Percentiles rank a stretch among this genome's conserved stretches.
Conservation (phyloP, 1,284 basidiomycete species). For the Singerocomus inundabilis region DNA sequence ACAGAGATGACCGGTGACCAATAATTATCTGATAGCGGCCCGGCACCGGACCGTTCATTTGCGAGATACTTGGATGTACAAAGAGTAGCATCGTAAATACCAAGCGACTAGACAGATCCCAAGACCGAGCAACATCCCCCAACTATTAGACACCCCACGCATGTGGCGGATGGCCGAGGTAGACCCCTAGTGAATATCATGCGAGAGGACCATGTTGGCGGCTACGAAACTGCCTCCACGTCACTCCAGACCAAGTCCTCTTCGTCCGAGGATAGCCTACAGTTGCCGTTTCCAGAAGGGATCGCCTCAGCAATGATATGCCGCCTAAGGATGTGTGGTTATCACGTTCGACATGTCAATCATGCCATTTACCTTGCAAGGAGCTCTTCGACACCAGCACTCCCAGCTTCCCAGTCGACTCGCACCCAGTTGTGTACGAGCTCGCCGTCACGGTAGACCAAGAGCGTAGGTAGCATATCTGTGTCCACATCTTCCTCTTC, state of each 20-base stretch:
- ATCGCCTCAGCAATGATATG: slow-evolving; percentile 29
- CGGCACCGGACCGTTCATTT: background rate
- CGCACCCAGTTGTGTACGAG: slow-evolving; percentile 81
- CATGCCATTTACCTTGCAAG: slow-evolving; percentile 51
- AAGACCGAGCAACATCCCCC: background rate
- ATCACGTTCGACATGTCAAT: background rate
- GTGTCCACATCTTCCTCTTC: slow-evolving; percentile 59
- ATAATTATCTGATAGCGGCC: slow-evolving; percentile 16
- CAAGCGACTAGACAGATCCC: background rate
- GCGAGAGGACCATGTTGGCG: too few relatives aligned
- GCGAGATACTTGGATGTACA: background rate
- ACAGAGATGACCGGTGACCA: background rate
- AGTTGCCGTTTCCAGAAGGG: slow-evolving; percentile 22
- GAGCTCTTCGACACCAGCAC: slow-evolving; percentile 64
- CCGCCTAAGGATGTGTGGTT: slow-evolving; percentile 17
- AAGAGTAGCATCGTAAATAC: background rate
- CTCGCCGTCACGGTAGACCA: slow-evolving; percentile 81
- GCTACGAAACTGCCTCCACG: slow-evolving; percentile 22
- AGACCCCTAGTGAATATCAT: too few relatives aligned
- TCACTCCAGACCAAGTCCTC: slow-evolving; percentile 38
- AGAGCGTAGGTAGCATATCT: slow-evolving; percentile 79
- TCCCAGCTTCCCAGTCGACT: slow-evolving; percentile 79
- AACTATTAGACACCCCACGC: background rate
- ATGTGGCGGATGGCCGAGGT: too few relatives aligned
- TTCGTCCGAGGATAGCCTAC: slow-evolving; percentile 35